Conservation (phyloP, 148 eudicot species). For the Talinum fruticosum region DNA sequence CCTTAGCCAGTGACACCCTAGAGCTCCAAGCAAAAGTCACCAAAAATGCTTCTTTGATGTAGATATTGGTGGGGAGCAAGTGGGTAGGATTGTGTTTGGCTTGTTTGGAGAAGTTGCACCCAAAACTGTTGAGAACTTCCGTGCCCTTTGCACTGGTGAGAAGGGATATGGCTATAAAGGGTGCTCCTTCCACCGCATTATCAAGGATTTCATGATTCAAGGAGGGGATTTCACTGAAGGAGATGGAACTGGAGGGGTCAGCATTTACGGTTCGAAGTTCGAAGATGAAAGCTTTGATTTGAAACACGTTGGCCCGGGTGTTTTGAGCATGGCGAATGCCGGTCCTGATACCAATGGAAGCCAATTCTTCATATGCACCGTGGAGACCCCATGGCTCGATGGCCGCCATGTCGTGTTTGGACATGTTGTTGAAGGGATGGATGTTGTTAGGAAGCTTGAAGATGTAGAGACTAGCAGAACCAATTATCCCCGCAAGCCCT, state of each 20-base stretch:
- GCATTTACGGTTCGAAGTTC: conserved; percentile 51
- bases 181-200: conserved; percentile 54
- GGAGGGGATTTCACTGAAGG: conserved; percentile 67
- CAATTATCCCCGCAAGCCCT: conserved; percentile 35
- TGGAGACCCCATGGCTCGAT: conserved; percentile 55
- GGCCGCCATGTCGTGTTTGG: conserved; percentile 61
- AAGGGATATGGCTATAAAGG: conserved; percentile 59
- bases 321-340: conserved; percentile 66
- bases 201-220: conserved; percentile 57
- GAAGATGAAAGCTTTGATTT: conserved; percentile 56
- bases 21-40: conserved; percentile 23
- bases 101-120: conserved; percentile 46
- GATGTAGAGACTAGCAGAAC: conserved; percentile 42
- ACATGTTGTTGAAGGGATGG: conserved; percentile 54
- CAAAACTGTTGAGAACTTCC: conserved; percentile 48
- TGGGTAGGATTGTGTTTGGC: conserved; percentile 44
- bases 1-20: conserved; percentile 2
- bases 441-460: conserved; percentile 46
- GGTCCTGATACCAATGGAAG: conserved; percentile 62
- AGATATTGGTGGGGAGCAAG: conserved; percentile 38
- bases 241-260: conserved; percentile 61
- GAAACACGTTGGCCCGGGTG: conserved; percentile 57
- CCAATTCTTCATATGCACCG: conserved; percentile 64
- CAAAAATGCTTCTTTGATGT: conserved; percentile 33
- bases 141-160: conserved; percentile 52